Percentiles rank a stretch among this genome's conserved stretches.
Evolutionary conservation across 106 monocot genomes (phyloP).

Genomic region (Dioscorea alata): DNA sequence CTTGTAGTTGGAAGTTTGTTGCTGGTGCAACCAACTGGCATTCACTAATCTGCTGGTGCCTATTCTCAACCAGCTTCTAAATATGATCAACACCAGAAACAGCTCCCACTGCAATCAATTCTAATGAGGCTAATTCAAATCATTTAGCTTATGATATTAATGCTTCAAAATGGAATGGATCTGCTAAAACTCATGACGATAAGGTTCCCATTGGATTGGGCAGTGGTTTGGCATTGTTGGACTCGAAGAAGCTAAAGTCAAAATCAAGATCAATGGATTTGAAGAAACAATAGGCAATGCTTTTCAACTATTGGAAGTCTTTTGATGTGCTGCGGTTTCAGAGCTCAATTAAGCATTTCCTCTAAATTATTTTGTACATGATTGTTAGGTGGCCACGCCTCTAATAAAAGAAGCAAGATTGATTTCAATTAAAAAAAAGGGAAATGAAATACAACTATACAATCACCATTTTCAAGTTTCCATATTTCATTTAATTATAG

Average conservation of each 20-base stretch:
- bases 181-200: slow-evolving; percentile 10
- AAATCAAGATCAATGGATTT: slow-evolving; percentile 23
- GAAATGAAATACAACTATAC: too few relatives aligned
- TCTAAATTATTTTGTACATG: too few relatives aligned
- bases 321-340: too few relatives aligned
- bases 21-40: neutral
- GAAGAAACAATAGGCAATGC: neutral
- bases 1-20: too few relatives aligned
- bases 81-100: slow-evolving; percentile 40
- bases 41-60: slow-evolving; percentile 39
- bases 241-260: slow-evolving; percentile 78
- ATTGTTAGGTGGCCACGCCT: too few relatives aligned
- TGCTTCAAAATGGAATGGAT: slow-evolving; percentile 5
- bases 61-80: slow-evolving; percentile 49
- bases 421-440: too few relatives aligned
- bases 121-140: slow-evolving; percentile 12
- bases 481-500: too few relatives aligned
- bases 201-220: slow-evolving; percentile 79
- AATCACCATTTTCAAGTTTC: too few relatives aligned
- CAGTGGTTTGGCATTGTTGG: slow-evolving; percentile 49
- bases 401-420: too few relatives aligned
- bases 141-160: too few relatives aligned
- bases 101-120: slow-evolving; percentile 10
- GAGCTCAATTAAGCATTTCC: too few relatives aligned
- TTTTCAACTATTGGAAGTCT: too few relatives aligned